A percentile compares a stretch with the other conserved stretches of the same genome.
These are phyloP conservation scores for Spinellus fusiger DNA, from an alignment of 192 early-diverging fungal species.

Conservation along the genomic window DNA sequence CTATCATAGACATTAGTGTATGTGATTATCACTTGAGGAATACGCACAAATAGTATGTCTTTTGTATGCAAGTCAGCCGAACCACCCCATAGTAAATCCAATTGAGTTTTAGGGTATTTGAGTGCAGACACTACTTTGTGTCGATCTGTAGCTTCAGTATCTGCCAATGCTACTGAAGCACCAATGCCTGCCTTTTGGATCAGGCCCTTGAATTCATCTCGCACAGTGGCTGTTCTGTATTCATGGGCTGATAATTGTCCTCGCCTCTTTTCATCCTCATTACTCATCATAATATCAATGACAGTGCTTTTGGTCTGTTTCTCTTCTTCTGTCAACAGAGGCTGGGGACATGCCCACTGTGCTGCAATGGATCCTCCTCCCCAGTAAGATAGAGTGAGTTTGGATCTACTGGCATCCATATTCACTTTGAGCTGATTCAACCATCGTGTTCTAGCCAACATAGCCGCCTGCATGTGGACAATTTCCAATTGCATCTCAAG, in stretches of 20 bases:
- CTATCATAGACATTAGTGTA: slow-evolving; percentile 13
- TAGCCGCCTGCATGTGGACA: slow-evolving; percentile 53
- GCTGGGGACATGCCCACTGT: slow-evolving; percentile 22
- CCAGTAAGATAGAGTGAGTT: slow-evolving; percentile 41
- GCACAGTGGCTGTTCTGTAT: neutral
- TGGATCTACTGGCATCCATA: slow-evolving; percentile 23
- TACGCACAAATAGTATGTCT: slow-evolving; percentile 7
- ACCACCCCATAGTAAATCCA: slow-evolving; percentile 35
- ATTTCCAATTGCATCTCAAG: slow-evolving; percentile 64
- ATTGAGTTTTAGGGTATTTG: slow-evolving; percentile 41
- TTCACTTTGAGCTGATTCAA: slow-evolving; percentile 41
- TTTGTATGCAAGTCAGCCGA: slow-evolving; percentile 13
- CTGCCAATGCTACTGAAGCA: slow-evolving; percentile 22
- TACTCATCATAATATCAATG: slow-evolving; percentile 12
- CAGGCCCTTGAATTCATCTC: slow-evolving; percentile 27
- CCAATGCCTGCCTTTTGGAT: slow-evolving; percentile 29
- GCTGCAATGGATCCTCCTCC: slow-evolving; percentile 13
- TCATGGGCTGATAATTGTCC: neutral
- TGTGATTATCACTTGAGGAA: neutral
- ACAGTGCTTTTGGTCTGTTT: slow-evolving; percentile 8
- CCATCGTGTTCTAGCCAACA: slow-evolving; percentile 38
- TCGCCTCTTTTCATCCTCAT: slow-evolving; percentile 5
- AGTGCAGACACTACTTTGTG: slow-evolving; percentile 29
- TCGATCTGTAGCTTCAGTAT: slow-evolving; percentile 8
- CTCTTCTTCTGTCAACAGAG: neutral